Evolutionary conservation across 192 early-diverging fungal species (phyloP).

Genomic region (Polychytrium aggregatum): DNA sequence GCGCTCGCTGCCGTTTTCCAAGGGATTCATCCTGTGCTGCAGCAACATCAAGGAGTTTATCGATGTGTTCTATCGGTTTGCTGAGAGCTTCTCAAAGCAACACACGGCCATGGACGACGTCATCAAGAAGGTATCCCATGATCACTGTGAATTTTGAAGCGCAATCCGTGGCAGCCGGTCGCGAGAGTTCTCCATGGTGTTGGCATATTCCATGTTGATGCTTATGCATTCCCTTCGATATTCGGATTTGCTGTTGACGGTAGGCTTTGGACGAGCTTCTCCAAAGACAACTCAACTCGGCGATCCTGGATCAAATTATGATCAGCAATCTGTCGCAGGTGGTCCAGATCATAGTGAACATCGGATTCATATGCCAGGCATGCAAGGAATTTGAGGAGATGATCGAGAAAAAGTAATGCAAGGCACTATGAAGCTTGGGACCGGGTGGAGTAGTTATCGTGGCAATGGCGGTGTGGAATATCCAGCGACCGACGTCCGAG

Average conservation of each 20-base stretch:
- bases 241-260: no score
- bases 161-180: no score
- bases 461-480: no score
- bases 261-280: no score
- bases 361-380: constrained; percentile 60
- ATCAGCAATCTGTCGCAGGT: constrained; percentile 65
- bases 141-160: no score
- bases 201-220: no score
- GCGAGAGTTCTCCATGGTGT: no score
- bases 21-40: constrained; percentile 64
- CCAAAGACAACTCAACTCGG: constrained; percentile 49
- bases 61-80: constrained; percentile 69
- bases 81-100: constrained; percentile 70
- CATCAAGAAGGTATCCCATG: no score
- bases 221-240: no score
- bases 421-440: no score
- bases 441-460: no score
- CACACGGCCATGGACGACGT: constrained; percentile 85
- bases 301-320: constrained; percentile 53
- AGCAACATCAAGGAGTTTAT: constrained; percentile 60
- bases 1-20: constrained; percentile 65
- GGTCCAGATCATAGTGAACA: constrained; percentile 77
- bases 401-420: constrained; percentile 54
- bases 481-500: no score
- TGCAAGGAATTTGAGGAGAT: constrained; percentile 66